Base-by-base conservation (phyloP, 2,329 filamentous ascomycete species). In the Colletotrichum cordylinicola region DNA sequence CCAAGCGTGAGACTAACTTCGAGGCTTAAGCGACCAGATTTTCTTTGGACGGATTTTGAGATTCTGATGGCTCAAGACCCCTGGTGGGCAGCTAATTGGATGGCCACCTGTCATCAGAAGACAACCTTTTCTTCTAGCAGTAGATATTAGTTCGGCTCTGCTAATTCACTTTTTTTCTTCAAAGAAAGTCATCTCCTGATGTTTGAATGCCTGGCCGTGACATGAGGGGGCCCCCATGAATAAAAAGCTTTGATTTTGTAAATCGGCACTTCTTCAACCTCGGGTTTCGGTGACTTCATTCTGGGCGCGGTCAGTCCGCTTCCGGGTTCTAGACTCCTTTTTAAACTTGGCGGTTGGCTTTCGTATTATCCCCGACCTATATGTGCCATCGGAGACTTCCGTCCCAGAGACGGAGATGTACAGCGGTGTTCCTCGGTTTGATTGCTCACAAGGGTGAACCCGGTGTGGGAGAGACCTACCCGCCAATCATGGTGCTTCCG, bases 1-100 rank as follows among this genome's bases (percentile, higher is more conserved):
- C 73, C 48, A 76, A 76, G 71, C 74, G 74, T 24, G 52, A 37
- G 8, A 61, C 64, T 21, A 52, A 27, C 16, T 76, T 76, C 61
- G 16, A 60, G 37, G 29, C 39, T 24, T 70, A 16, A 67, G 37
- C 6, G 24, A 33, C 33, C 15, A 21, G n/a, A 52, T 52, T 21
- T 21, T 48, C n/a, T 21, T 52, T 21, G 21, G n/a, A 18, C 15
- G 21, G 37, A 61, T 24, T 13, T 27, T 10, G n/a, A 12, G 7
- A n/a, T n/a, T 16, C 16, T 21, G 61, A 61, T 72, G 27, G 62
- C 64, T 62, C 35, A 12, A 66, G 55, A 33, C 69, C 69, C 69
- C 69, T 62, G 69, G 61, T 48, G 73, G 69, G 69, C 61, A 67
- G 39, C 24, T 43, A 33, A 62, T 27, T 13, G 24, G 37, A 48